phyloP scores from a whole-genome alignment of 495 filamentous ascomycete species.

The Aspergillus mulundensis region DNA sequence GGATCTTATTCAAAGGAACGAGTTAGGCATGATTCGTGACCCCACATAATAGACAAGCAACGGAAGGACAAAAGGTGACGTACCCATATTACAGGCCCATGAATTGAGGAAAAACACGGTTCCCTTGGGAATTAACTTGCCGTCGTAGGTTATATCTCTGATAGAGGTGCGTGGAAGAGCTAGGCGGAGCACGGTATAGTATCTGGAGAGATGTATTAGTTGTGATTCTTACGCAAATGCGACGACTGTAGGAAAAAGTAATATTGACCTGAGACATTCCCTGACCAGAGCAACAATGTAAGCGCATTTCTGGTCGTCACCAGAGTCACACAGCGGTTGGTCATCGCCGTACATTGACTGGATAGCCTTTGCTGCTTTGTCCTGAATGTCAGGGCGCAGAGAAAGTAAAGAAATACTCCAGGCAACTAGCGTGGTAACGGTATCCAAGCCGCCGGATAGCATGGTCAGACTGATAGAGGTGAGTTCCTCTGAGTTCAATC shows the following conservation, averaged over 20 bases:
- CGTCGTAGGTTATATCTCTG: slow-evolving; percentile 56
- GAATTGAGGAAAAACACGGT: slow-evolving; percentile 62
- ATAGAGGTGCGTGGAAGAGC: slow-evolving; percentile 57
- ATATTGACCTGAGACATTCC: slow-evolving; percentile 50
- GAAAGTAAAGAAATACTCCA: slow-evolving; percentile 59
- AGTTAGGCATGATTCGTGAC: no score
- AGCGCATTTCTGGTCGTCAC: slow-evolving; percentile 58
- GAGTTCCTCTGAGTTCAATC: slow-evolving; percentile 55
- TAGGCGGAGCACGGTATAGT: slow-evolving; percentile 58
- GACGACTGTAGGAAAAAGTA: neutral
- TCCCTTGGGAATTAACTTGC: slow-evolving; percentile 51
- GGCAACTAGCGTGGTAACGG: slow-evolving; percentile 57
- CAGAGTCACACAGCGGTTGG: slow-evolving; percentile 52
- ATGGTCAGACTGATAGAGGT: slow-evolving; percentile 60
- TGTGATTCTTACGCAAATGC: neutral
- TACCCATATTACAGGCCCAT: slow-evolving; percentile 62
- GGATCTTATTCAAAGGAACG: slow-evolving; percentile 35
- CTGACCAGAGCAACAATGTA: slow-evolving; percentile 57
- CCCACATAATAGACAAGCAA: no score
- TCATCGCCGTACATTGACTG: slow-evolving; percentile 47
- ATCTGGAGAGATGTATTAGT: slow-evolving; percentile 25
- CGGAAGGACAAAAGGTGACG: neutral
- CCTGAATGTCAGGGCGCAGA: slow-evolving; percentile 55
- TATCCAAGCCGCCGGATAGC: slow-evolving; percentile 60
- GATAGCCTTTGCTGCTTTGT: slow-evolving; percentile 55